These are phyloP conservation scores for Platanthera guangdongensis DNA, from an alignment of 106 monocot species.

Conservation along the genomic window DNA sequence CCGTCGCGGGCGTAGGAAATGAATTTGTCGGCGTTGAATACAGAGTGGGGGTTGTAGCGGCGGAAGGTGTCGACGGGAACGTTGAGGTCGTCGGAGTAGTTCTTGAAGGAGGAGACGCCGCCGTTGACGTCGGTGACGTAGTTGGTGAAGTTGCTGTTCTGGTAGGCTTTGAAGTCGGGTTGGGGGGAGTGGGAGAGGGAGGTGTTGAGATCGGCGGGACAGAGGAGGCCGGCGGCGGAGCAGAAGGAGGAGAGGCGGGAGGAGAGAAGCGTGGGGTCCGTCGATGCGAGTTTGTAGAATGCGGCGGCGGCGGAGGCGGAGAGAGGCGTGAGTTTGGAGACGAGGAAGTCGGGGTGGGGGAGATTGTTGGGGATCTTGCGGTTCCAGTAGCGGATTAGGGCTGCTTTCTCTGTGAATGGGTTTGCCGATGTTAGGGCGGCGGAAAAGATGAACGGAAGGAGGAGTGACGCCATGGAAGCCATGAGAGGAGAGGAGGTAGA, in stretches of 20 bases:
- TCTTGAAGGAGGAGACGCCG: constrained; percentile 49
- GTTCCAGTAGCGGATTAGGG: constrained; percentile 76
- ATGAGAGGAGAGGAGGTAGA: not conserved
- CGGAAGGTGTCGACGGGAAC: constrained; percentile 77
- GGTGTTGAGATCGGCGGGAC: constrained; percentile 4
- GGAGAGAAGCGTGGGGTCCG: constrained; percentile 14
- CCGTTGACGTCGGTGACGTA: constrained; percentile 39
- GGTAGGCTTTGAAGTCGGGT: constrained; percentile 40
- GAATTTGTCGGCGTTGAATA: constrained; percentile 37
- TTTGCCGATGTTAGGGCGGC: constrained; percentile 4
- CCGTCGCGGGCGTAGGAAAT: constrained; percentile 41
- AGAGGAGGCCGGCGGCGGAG: constrained; percentile 22
- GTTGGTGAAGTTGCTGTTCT: constrained; percentile 66
- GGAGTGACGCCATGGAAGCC: not conserved
- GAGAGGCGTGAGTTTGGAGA: constrained; percentile 75
- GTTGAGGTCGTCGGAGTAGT: constrained; percentile 57
- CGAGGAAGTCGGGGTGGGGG: constrained; percentile 54
- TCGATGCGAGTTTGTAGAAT: constrained; percentile 32
- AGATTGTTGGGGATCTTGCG: constrained; percentile 41
- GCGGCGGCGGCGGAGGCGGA: constrained; percentile 37
- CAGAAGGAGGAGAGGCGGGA: constrained; percentile 46
- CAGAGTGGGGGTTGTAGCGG: constrained; percentile 60
- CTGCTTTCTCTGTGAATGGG: constrained; percentile 60
- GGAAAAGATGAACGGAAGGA: constrained; percentile 2
- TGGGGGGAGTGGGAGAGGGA: constrained; percentile 11